These are phyloP conservation scores for Cercospora zeina DNA, from an alignment of 2,329 filamentous ascomycete genomes.

Conservation along the genomic window DNA sequence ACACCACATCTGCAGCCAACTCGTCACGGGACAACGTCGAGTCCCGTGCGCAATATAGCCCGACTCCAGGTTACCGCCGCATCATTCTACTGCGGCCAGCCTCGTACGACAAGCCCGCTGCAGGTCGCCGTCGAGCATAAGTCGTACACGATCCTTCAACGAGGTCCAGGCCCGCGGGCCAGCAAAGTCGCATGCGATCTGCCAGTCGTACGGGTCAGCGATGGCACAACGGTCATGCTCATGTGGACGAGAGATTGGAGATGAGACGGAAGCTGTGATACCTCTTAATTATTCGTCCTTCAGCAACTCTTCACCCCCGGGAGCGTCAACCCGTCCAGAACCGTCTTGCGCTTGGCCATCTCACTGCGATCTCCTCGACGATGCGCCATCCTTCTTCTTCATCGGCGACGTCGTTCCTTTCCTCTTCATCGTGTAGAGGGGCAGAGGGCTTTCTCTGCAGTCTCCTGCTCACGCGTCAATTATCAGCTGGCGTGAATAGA, in stretches of 20 bases:
- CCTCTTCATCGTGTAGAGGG: conserved; percentile 27
- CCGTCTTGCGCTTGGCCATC: not conserved
- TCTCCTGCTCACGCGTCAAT: conserved; percentile 21
- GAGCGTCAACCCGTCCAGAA: not conserved
- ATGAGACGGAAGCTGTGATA: conserved; percentile 13
- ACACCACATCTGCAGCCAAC: not conserved
- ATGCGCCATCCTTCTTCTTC: conserved; percentile 19
- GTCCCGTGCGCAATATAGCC: not conserved
- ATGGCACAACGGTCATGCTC: not conserved
- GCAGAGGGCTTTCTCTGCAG: conserved; percentile 25
- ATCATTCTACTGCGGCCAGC: not conserved
- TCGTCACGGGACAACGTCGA: not conserved
- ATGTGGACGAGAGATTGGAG: not conserved
- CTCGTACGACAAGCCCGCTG: not conserved
- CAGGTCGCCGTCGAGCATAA: not conserved
- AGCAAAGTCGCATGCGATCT: conserved; percentile 3
- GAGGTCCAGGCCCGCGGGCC: not conserved
- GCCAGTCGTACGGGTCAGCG: conserved; percentile 15
- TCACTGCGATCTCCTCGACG: conserved; percentile 13
- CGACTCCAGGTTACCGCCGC: not conserved
- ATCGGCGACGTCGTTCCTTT: conserved; percentile 22
- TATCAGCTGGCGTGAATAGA: conserved; percentile 1
- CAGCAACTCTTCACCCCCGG: too few species aligned
- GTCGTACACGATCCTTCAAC: conserved; percentile 10
- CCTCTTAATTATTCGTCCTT: conserved; percentile 17